A percentile compares a stretch with the other conserved stretches of the same genome.
phyloP scores from a whole-genome alignment of 2,329 filamentous ascomycete species.

The Talaromyces marneffei region DNA sequence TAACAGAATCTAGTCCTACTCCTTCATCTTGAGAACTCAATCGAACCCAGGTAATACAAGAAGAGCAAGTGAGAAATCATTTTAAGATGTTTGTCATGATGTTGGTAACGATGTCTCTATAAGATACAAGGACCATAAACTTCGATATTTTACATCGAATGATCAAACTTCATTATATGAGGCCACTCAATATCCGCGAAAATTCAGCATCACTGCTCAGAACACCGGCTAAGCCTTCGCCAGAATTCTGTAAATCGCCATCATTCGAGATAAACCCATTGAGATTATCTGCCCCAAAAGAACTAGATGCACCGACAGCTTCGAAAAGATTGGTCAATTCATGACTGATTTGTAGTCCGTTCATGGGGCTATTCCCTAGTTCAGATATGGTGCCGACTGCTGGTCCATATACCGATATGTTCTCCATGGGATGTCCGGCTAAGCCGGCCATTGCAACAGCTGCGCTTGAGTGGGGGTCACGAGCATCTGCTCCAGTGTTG shows the following conservation, averaged over 20 bases:
- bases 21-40: neutral
- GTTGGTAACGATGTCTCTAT: neutral
- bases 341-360: constrained; percentile 55
- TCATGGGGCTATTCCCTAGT: constrained; percentile 50
- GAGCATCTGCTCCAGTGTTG: constrained; percentile 34
- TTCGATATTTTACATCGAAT: neutral
- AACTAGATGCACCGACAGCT: constrained; percentile 51
- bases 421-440: constrained; percentile 57
- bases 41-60: neutral
- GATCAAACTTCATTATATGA: constrained; percentile 43
- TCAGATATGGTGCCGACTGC: constrained; percentile 31
- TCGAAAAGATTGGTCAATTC: constrained; percentile 60
- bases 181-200: constrained; percentile 52
- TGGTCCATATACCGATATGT: constrained; percentile 46
- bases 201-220: constrained; percentile 56
- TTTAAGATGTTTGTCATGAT: neutral
- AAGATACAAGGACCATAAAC: too few species aligned
- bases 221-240: constrained; percentile 39
- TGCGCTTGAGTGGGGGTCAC: constrained; percentile 55
- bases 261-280: constrained; percentile 34
- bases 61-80: neutral
- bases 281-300: constrained; percentile 36
- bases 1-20: neutral
- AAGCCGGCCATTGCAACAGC: constrained; percentile 62
- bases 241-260: constrained; percentile 38